phyloP scores from a whole-genome alignment of 768 basidiomycete species.

The Crucibulum laeve region DNA sequence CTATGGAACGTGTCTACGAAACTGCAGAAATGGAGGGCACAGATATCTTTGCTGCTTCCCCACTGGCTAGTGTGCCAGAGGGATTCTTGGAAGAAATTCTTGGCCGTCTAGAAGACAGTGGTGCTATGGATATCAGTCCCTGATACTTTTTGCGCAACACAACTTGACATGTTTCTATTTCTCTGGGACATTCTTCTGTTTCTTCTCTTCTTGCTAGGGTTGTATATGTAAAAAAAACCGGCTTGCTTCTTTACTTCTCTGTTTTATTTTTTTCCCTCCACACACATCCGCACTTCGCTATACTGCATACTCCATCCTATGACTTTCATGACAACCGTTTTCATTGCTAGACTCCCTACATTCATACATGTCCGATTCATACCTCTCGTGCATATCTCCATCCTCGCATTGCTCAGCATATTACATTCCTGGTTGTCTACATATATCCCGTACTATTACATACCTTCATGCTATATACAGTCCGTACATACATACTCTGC shows the following conservation, averaged over 20 bases:
- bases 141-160: constrained; percentile 16
- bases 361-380: not conserved
- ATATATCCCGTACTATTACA: too few species aligned
- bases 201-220: not conserved
- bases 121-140: constrained; percentile 34
- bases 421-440: too few species aligned
- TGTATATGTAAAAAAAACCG: not conserved
- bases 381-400: not conserved
- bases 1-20: constrained; percentile 53
- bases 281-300: too few species aligned
- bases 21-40: constrained; percentile 28
- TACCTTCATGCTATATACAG: too few species aligned
- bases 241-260: not conserved
- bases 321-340: too few species aligned
- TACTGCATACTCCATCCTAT: not conserved
- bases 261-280: not conserved
- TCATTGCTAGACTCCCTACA: not conserved
- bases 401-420: too few species aligned
- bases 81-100: constrained; percentile 68
- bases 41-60: constrained; percentile 54
- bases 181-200: not conserved
- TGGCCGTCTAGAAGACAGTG: constrained; percentile 17
- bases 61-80: constrained; percentile 50
- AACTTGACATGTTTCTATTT: constrained; percentile 1
- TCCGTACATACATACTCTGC: too few species aligned